Conservation (phyloP, 108 stramenopile species). For the Parietichytrium sp. region DNA sequence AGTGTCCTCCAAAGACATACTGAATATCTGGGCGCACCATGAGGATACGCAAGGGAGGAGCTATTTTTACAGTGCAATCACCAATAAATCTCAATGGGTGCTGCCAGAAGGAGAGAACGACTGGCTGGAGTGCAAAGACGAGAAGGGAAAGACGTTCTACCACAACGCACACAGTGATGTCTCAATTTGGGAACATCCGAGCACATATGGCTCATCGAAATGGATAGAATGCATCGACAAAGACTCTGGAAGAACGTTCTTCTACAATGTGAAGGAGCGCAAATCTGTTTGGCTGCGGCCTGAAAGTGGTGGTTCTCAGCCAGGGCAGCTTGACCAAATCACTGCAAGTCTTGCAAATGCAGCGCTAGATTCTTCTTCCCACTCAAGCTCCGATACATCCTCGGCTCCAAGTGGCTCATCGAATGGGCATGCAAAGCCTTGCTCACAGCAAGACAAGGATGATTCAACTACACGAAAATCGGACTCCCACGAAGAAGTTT, state of each 20-base stretch:
- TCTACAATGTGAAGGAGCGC: not conserved
- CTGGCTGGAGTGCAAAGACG: not conserved
- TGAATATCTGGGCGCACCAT: slow-evolving; percentile 11
- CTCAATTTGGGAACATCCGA: slow-evolving; percentile 25
- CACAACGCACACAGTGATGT: not conserved
- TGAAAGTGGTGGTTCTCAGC: not conserved
- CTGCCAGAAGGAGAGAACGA: not conserved
- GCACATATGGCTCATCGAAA: not conserved
- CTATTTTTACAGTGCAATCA: not conserved
- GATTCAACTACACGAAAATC: not conserved
- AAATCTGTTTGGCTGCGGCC: slow-evolving; percentile 25
- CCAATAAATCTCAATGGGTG: not conserved
- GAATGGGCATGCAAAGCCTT: not conserved
- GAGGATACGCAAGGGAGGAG: not conserved
- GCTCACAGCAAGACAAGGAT: too few species aligned
- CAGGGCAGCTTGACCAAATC: not conserved
- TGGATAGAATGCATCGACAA: slow-evolving; percentile 40
- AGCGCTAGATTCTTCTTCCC: not conserved
- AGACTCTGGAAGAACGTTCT: not conserved
- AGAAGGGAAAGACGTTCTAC: slow-evolving; percentile 14
- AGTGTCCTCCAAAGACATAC: too few species aligned
- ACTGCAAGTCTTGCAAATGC: not conserved
- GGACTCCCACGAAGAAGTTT: not conserved
- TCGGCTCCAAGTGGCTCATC: not conserved
- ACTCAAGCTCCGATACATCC: not conserved